These are phyloP conservation scores for Aeschynomene evenia DNA, from an alignment of 306 rosid species.

Conservation along the genomic window DNA sequence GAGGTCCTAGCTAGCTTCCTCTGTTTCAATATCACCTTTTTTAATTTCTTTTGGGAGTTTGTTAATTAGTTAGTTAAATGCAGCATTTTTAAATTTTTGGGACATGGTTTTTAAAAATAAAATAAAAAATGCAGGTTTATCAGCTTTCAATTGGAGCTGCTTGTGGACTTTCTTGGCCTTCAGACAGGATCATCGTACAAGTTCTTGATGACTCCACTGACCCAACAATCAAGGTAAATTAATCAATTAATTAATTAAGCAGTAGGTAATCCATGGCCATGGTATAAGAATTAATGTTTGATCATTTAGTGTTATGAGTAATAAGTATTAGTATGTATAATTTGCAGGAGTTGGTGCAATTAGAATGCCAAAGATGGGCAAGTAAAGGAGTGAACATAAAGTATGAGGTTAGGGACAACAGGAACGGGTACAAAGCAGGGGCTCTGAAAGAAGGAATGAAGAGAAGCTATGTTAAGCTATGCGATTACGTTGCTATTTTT, in stretches of 20 bases:
- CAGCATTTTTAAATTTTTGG: neutral
- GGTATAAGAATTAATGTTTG: too few relatives aligned
- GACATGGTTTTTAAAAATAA: neutral
- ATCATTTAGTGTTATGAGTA: too few relatives aligned
- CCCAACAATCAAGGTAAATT: slow-evolving; percentile 82
- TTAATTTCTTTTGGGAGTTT: neutral
- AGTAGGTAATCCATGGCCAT: neutral
- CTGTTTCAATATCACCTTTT: neutral
- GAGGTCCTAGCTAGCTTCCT: slow-evolving; percentile 60
- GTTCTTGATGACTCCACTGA: slow-evolving; percentile 94
- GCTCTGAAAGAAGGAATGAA: slow-evolving; percentile 94
- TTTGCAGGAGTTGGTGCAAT: slow-evolving; percentile 81
- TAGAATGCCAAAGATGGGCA: slow-evolving; percentile 96
- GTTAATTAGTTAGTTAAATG: neutral
- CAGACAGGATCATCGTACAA: slow-evolving; percentile 85
- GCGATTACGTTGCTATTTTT: slow-evolving; percentile 83
- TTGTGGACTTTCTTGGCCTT: slow-evolving; percentile 95
- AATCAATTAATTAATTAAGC: neutral
- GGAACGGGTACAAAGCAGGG: slow-evolving; percentile 92
- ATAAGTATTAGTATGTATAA: too few relatives aligned
- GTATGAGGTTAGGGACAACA: slow-evolving; percentile 84
- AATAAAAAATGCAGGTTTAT: slow-evolving; percentile 60
- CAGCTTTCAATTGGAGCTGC: slow-evolving; percentile 90
- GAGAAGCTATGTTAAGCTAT: slow-evolving; percentile 63
- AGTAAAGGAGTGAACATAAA: slow-evolving; percentile 84